A percentile compares a stretch with the other conserved stretches of the same genome.
phyloP scores from a whole-genome alignment of 352 stramenopile genomes.

The Globisporangium irregulare region DNA sequence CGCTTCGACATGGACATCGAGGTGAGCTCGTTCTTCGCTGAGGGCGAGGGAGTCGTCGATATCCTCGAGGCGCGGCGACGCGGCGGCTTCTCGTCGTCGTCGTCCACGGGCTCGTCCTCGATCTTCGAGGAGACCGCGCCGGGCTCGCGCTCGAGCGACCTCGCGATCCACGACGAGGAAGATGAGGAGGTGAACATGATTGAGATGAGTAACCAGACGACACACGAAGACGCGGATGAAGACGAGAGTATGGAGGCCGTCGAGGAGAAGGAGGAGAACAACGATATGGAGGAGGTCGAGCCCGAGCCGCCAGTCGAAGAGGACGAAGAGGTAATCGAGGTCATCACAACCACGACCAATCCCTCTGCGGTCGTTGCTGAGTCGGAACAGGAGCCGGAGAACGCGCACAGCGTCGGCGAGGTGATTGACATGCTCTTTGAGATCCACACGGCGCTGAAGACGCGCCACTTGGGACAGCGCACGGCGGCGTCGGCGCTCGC shows the following conservation, averaged over 20 bases:
- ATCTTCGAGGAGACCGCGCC: conserved; percentile 15
- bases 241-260: conserved; percentile 6
- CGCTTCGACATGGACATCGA: conserved; percentile 87
- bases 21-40: conserved; percentile 61
- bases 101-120: conserved; percentile 16
- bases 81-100: neutral
- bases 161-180: conserved; percentile 22
- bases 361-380: neutral
- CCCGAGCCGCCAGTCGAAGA: conserved; percentile 9
- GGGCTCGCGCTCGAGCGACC: conserved; percentile 20
- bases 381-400: conserved; percentile 26
- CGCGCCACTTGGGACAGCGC: conserved; percentile 65
- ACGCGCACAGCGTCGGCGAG: conserved; percentile 44
- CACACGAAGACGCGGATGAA: conserved; percentile 16
- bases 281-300: conserved; percentile 23
- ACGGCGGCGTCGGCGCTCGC: conserved; percentile 73
- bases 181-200: conserved; percentile 23
- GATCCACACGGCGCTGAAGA: conserved; percentile 82
- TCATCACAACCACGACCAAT: neutral
- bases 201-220: conserved; percentile 16
- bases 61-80: conserved; percentile 35
- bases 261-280: conserved; percentile 16
- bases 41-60: conserved; percentile 69
- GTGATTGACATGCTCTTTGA: conserved; percentile 86
- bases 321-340: conserved; percentile 19